Base-by-base conservation (phyloP, 2,329 filamentous ascomycete genomes). In the Penicillium sp. region DNA sequence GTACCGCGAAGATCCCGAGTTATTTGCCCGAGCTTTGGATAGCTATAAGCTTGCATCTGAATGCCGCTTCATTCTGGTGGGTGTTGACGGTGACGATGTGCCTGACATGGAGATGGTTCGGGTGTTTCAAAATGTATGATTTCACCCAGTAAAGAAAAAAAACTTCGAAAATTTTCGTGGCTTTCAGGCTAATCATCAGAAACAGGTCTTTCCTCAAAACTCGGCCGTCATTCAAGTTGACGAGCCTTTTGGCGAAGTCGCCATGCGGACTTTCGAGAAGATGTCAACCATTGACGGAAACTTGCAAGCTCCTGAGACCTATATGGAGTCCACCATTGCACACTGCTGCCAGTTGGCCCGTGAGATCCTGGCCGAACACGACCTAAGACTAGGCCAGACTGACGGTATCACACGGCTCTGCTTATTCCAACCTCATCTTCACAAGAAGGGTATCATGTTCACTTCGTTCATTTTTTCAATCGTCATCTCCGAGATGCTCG, bases 391-490 rank as follows among this genome's bases (percentile, higher is more conserved):
- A 1, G 62, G 53, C 5, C 50, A 54, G 39, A 45, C 47, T 7
- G 49, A 45, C 28, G 53, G 53, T 1, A 43, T 66, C 12, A 61
- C 55, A 10, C 52, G 51, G 13, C 52, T 72, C 12, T 72, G 69
- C 47, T 51, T 73, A 15, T 65, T 62, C 28, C 70, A 74, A 54
- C 70, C 69, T 2, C 71, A 74, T 46, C 56, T 68, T 54, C 69
- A 70, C 62, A 74, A 74, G 54, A 74, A 73, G 42, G 70, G 66
- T 7, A 68, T 74, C 43, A 71, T 73, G 69, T 74, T 74, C 45
- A 71, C 69, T 6, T 63, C 68, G 12, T 69, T 72, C 49, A 59
- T 73, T 15, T 68, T 73, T 44, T 61, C 64, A 1, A 59, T 70
- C 15, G 67, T 69, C 1, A 60, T 73, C 9, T 60, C 68, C 4